These are phyloP conservation scores for Papiliotrema nemorosa DNA, from an alignment of 1,284 basidiomycete genomes.

Conservation along the genomic window DNA sequence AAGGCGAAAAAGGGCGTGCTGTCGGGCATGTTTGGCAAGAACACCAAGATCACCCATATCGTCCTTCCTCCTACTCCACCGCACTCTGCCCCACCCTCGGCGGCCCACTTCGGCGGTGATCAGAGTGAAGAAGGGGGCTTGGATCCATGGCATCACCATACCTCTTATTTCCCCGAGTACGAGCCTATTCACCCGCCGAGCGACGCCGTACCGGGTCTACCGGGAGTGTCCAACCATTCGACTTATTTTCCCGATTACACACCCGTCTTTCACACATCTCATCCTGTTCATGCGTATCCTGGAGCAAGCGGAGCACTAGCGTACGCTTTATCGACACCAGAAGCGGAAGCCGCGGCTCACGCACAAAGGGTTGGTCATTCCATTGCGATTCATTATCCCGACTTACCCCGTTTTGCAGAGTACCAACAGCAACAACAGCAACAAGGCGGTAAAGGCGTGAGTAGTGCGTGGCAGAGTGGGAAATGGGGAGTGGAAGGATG, in stretches of 20 bases:
- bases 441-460: conserved; percentile 3
- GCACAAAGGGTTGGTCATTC: conserved; percentile 16
- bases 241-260: conserved; percentile 10
- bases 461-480: conserved; percentile 8
- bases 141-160: conserved; percentile 27
- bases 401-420: conserved; percentile 27
- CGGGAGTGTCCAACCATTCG: neutral
- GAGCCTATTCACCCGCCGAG: conserved; percentile 11
- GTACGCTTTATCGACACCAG: conserved; percentile 4
- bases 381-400: conserved; percentile 31
- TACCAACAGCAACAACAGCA: conserved; percentile 9
- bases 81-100: neutral
- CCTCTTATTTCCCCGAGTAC: conserved; percentile 36
- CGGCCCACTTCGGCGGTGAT: neutral
- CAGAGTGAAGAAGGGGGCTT: neutral
- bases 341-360: conserved; percentile 5
- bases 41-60: neutral
- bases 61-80: neutral
- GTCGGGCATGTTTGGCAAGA: no score
- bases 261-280: conserved; percentile 1
- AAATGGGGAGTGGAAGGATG: conserved; percentile 28
- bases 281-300: neutral
- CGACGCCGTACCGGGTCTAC: neutral
- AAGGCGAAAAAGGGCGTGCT: neutral
- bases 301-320: neutral